Evolutionary conservation across 23 red algal species (phyloP).

Genomic region (Cyanidiococcus yangmingshanensis): DNA sequence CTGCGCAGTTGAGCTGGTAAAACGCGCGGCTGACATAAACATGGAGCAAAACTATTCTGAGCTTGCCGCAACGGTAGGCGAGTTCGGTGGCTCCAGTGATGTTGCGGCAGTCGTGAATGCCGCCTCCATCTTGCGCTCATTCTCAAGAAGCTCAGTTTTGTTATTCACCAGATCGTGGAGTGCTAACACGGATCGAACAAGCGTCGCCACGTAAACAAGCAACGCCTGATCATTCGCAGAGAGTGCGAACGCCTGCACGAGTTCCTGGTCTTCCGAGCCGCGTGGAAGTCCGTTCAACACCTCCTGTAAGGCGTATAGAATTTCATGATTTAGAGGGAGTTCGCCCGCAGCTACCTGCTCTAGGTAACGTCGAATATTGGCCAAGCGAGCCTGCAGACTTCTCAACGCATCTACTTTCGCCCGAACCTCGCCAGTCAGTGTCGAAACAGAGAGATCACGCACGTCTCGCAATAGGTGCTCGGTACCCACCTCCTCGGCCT

Average conservation of each 20-base stretch:
- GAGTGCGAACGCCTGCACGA: slow-evolving; percentile 51
- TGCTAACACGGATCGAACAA: slow-evolving; percentile 73
- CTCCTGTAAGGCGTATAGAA: slow-evolving; percentile 92
- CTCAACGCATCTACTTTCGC: slow-evolving; percentile 72
- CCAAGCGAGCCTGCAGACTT: slow-evolving; percentile 48
- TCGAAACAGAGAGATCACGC: slow-evolving; percentile 61
- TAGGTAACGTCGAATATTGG: slow-evolving; percentile 62
- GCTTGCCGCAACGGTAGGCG: not conserved
- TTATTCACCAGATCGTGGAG: slow-evolving; percentile 90
- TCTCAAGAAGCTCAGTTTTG: slow-evolving; percentile 72
- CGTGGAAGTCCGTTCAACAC: slow-evolving; percentile 77
- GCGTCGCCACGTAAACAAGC: slow-evolving; percentile 66
- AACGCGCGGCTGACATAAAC: too few species aligned
- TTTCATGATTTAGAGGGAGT: slow-evolving; percentile 85
- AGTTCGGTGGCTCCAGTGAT: not conserved
- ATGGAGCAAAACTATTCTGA: too few species aligned
- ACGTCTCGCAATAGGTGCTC: slow-evolving; percentile 89
- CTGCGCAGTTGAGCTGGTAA: too few species aligned
- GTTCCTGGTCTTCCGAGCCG: slow-evolving; percentile 21
- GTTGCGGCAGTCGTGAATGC: slow-evolving; percentile 1
- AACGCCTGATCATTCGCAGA: slow-evolving; percentile 93
- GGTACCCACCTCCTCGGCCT: slow-evolving; percentile 95
- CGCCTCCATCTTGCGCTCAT: slow-evolving; percentile 44
- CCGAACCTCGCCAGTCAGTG: slow-evolving; percentile 68
- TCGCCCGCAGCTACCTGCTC: slow-evolving; percentile 49